Base-by-base conservation (phyloP, 2,329 filamentous ascomycete genomes). In the Fusarium falciforme region DNA sequence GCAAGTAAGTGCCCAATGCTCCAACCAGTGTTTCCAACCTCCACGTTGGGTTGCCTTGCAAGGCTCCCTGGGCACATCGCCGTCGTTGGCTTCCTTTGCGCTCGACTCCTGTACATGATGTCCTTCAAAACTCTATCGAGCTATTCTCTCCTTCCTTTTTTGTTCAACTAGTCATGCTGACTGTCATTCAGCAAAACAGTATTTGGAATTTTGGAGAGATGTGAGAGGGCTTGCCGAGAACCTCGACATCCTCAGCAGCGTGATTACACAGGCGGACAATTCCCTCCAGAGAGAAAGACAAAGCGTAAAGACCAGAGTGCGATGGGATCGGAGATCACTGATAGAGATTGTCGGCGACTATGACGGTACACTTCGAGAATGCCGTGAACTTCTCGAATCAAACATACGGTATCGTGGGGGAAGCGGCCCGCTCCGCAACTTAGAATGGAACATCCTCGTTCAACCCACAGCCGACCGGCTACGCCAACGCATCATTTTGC, bases 391-490 rank as follows among this genome's bases (percentile, higher is more conserved):
- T 6, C 70, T 83, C 27, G 59, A 52, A 14, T 72, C 74, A 2
- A 83, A 83, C 57, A 61, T 69, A 14, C 79, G 79, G 4, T 83
- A 81, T 66, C 71, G 74, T 11, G 59, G 69, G 10, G 70, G 75
- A 14, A 71, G 66, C 31, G 78, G 76, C 10, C 77, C 81, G 16
- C 31, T 82, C 17, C 75, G 75, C 25, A 83, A 81, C 67, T 72
- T 83, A 25, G 79, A 82, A 64, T 83, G 81, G 81, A 83, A 83
- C 67, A 71, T 80, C 1, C 72, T 83, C 16, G 80, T 83, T 7
- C 79, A 82, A 57, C 81, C 81, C 1, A 70, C 55, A 16, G 82
- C 78, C 27, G 80, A 83, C 22, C 75, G 77, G 27, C 71, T 83
- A 9, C 79, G 81, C 7, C 68, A 76, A 35, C 75, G 78, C 8